These are phyloP conservation scores for Fragilaria radians DNA, from an alignment of 108 stramenopile species.

Conservation along the genomic window DNA sequence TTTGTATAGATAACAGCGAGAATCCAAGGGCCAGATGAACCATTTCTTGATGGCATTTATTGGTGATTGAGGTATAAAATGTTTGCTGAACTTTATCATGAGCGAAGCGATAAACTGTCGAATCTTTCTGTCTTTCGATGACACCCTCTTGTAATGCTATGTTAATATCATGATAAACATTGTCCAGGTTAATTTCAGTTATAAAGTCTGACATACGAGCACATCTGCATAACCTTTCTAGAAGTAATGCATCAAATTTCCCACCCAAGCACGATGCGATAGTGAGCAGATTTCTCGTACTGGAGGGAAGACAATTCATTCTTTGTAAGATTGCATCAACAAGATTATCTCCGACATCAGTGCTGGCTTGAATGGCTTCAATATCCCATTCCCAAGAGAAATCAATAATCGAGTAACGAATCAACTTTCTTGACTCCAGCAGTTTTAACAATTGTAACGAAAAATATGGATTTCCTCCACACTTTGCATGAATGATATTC, in stretches of 20 bases:
- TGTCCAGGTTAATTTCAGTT: no score
- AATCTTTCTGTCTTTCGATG: not conserved
- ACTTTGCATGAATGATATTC: not conserved
- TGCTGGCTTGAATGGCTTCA: not conserved
- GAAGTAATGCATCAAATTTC: slow-evolving; percentile 9
- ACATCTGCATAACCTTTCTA: no score
- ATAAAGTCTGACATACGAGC: not conserved
- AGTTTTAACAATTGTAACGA: not conserved
- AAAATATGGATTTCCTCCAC: not conserved
- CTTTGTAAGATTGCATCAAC: not conserved
- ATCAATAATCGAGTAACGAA: slow-evolving; percentile 4
- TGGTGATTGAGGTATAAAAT: slow-evolving; percentile 24
- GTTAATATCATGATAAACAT: no score
- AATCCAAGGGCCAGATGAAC: slow-evolving; percentile 21
- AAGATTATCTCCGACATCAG: not conserved
- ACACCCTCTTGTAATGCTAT: not conserved
- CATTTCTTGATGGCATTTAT: not conserved
- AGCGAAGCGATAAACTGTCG: slow-evolving; percentile 19
- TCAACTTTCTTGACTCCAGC: not conserved
- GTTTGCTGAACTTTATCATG: slow-evolving; percentile 32
- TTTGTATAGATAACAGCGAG: slow-evolving; percentile 13
- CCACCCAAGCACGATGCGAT: not conserved
- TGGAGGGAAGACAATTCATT: not conserved
- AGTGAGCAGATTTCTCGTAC: not conserved
- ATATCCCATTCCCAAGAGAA: not conserved